Evolutionary conservation across 2,329 filamentous ascomycete species (phyloP).

Genomic region (Elsinoe perseae): DNA sequence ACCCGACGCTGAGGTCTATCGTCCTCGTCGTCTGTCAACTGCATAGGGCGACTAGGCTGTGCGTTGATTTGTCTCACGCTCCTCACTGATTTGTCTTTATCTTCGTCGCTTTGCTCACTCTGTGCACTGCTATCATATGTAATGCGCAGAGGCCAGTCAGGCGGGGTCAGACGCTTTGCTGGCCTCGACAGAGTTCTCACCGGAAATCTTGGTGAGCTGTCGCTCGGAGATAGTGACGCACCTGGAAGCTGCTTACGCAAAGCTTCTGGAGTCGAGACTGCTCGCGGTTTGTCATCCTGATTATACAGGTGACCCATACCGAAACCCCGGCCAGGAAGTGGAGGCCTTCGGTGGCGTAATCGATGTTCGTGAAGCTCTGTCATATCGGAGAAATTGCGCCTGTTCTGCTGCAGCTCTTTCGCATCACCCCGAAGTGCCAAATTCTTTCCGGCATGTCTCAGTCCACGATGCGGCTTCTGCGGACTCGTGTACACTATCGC

Average conservation of each 20-base stretch:
- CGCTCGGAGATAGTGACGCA: neutral
- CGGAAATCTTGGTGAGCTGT: neutral
- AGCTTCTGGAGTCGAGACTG: conserved; percentile 17
- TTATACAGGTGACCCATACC: conserved; percentile 23
- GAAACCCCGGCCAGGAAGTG: conserved; percentile 38
- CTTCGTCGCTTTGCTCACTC: neutral
- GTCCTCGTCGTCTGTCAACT: conserved; percentile 9
- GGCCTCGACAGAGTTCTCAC: conserved; percentile 7
- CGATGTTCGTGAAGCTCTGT: conserved; percentile 38
- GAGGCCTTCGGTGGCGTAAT: conserved; percentile 44
- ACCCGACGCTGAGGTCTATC: neutral
- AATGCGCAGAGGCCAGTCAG: neutral
- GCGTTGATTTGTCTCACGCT: neutral
- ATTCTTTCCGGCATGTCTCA: conserved; percentile 50
- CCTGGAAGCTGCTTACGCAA: neutral
- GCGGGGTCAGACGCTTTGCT: conserved; percentile 3
- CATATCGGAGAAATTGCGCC: conserved; percentile 38
- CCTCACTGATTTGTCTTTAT: neutral
- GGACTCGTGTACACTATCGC: conserved; percentile 48
- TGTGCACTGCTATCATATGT: neutral
- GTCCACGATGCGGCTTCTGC: conserved; percentile 28
- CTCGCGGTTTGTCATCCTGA: conserved; percentile 19
- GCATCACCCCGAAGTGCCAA: conserved; percentile 41
- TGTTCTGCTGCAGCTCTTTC: conserved; percentile 33
- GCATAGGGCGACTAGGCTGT: neutral